Conservation (phyloP, 139 green algal species). For the Volvox reticuliferus region DNA sequence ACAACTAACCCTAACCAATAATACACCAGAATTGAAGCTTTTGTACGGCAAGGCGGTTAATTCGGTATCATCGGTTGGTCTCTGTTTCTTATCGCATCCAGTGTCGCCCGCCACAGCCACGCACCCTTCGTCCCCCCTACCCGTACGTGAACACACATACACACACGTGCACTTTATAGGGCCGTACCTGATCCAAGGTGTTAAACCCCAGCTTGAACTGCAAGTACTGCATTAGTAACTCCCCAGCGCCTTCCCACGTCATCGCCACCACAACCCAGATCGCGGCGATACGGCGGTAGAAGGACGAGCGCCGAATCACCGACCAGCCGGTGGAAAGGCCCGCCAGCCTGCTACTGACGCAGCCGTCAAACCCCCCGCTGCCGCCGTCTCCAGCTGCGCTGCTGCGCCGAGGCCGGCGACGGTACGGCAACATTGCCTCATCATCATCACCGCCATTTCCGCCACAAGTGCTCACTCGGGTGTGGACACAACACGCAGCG, state of each 20-base stretch:
- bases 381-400: not conserved
- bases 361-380: not conserved
- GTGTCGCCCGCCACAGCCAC: too few relatives aligned
- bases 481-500: not conserved
- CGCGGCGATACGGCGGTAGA: slow-evolving; percentile 52
- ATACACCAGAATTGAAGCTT: too few relatives aligned
- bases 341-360: not conserved
- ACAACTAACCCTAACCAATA: too few relatives aligned
- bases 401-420: not conserved
- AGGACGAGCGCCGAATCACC: slow-evolving; percentile 34
- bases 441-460: not conserved
- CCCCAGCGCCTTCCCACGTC: slow-evolving; percentile 59
- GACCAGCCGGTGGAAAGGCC: slow-evolving; percentile 32
- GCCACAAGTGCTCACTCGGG: not conserved
- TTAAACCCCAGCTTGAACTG: slow-evolving; percentile 82
- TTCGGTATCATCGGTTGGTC: too few relatives aligned
- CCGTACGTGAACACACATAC: too few relatives aligned
- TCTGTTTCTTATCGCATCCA: too few relatives aligned
- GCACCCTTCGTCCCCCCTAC: too few relatives aligned
- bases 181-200: slow-evolving; percentile 70
- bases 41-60: too few relatives aligned
- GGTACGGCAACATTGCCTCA: not conserved
- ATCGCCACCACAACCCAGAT: slow-evolving; percentile 54
- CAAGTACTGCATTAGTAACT: slow-evolving; percentile 87
- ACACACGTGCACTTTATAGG: too few relatives aligned